phyloP scores from a whole-genome alignment of 2,329 filamentous ascomycete species.

The Ophiosphaerella herpotricha region DNA sequence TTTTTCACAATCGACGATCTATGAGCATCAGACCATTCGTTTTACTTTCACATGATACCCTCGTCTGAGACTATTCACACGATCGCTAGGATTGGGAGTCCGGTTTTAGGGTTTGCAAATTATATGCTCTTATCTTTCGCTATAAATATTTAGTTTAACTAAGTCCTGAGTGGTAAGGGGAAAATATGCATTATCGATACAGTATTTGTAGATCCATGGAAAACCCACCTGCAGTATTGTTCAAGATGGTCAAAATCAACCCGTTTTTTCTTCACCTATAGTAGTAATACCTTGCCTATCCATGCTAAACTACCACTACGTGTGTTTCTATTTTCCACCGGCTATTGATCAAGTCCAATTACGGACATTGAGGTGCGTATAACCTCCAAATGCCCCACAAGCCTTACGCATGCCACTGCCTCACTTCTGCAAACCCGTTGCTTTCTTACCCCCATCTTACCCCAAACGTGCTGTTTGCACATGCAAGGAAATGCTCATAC shows the following conservation, averaged over 20 bases:
- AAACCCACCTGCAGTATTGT: too few relatives aligned
- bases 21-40: neutral
- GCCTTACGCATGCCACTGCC: neutral
- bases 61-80: conserved; percentile 2
- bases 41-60: conserved; percentile 8
- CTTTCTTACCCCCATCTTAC: neutral
- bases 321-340: too few relatives aligned
- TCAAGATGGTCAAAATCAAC: too few relatives aligned
- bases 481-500: neutral
- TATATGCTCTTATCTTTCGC: neutral
- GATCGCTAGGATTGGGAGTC: neutral
- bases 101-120: neutral
- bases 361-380: neutral
- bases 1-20: neutral
- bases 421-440: neutral
- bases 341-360: too few relatives aligned
- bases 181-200: too few relatives aligned
- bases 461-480: neutral
- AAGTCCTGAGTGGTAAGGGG: too few relatives aligned
- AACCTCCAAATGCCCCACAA: neutral
- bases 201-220: too few relatives aligned
- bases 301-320: too few relatives aligned
- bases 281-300: too few relatives aligned
- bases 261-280: too few relatives aligned
- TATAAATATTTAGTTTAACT: too few relatives aligned